Base-by-base conservation (phyloP, 139 green algal genomes). In the Coelastrella sp. region DNA sequence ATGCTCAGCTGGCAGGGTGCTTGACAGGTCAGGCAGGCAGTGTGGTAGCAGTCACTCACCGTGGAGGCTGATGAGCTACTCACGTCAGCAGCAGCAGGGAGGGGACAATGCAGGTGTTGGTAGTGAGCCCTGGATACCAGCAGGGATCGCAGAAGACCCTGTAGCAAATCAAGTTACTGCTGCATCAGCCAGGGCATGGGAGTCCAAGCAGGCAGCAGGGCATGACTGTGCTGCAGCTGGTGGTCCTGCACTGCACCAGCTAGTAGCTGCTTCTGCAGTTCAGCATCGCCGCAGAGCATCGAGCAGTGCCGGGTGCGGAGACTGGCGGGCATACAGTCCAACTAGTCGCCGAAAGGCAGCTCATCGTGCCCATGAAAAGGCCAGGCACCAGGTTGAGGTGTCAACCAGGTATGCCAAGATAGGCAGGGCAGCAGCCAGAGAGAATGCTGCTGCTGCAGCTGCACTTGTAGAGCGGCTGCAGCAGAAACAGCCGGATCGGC, bases 391-490 rank as follows among this genome's bases (percentile, higher is more conserved):
- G 65, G 17, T 65, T 16, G 80, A 16, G 17, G 80, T 59, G 57
- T 85, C 79, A 2, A n/a, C 60, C 22, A 56, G 8, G 57, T 71
- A 86, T 10, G 60, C n/a, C 22, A 22, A n/a, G 8, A 59, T 80
- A 58, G 74, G 80, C n/a, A 58, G 80, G 17, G 80, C 80, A 60
- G 80, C 80, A 75, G 80, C 80, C 7, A 65, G 19, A 32, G 80
- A 73, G 59, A 86, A 11, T 59, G 19, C 59, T 54, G 59, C 80
- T 58, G 59, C 16, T 56, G 58, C 23, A 11, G 80, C 61, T 68
- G 78, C 78, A 16, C 16, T n/a, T 5, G 60, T 11, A 54, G 20
- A 13, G n/a, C 20, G 74, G 59, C 59, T 58, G 60, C 59, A 71
- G 80, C 59, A 74, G 60, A 4, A 86, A 59, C 80, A 59, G 77